A percentile compares a stretch with the other conserved stretches of the same genome.
phyloP scores from a whole-genome alignment of 352 stramenopile genomes.

The Globisporangium abappressorium region DNA sequence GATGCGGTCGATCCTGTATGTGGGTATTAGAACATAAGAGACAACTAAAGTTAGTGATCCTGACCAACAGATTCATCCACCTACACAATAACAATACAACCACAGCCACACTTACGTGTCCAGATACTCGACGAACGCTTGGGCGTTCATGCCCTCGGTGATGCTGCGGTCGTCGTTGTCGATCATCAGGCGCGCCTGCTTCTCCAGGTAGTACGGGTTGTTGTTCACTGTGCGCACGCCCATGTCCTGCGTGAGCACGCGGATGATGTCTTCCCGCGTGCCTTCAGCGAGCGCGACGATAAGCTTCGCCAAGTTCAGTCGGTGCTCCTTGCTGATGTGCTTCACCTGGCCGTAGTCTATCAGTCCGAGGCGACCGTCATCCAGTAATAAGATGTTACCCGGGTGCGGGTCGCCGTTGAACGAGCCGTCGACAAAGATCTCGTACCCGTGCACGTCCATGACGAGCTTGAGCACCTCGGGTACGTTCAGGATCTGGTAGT shows the following conservation, averaged over 20 bases:
- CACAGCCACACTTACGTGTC: conserved; percentile 55
- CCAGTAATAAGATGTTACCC: conserved; percentile 90
- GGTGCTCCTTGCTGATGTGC: conserved; percentile 66
- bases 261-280: conserved; percentile 71
- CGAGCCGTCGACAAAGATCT: conserved; percentile 91
- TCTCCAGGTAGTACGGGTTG: conserved; percentile 83
- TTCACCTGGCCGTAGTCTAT: conserved; percentile 94
- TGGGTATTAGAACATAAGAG: background rate
- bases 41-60: conserved; percentile 3
- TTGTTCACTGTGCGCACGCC: conserved; percentile 70
- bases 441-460: conserved; percentile 89
- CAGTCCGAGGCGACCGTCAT: conserved; percentile 85
- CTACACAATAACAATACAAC: background rate
- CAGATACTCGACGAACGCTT: conserved; percentile 83
- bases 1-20: conserved; percentile 69
- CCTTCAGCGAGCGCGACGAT: conserved; percentile 79
- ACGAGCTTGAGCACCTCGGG: conserved; percentile 81
- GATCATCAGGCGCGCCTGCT: conserved; percentile 82
- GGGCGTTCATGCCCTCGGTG: conserved; percentile 82
- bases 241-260: conserved; percentile 74
- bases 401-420: conserved; percentile 92
- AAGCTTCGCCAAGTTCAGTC: conserved; percentile 75
- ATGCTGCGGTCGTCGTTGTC: conserved; percentile 81
- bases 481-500: conserved; percentile 73
- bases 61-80: background rate